Percentiles rank a stretch among this genome's conserved stretches.
These are phyloP conservation scores for Centaurea solstitialis DNA, from an alignment of 129 eudicot genomes.

Conservation along the genomic window DNA sequence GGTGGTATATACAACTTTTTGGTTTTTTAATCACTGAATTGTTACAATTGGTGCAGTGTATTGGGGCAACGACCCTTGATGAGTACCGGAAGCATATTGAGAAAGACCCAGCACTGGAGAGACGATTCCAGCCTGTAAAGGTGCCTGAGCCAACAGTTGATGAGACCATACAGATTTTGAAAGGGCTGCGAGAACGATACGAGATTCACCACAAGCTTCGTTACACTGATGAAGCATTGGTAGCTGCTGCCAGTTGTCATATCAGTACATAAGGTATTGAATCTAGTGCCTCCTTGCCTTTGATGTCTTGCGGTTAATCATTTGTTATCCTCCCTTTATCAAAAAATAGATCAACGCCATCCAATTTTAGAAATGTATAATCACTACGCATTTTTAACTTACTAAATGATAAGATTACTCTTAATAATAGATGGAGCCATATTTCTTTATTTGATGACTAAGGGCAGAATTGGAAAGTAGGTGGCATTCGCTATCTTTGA, in stretches of 20 bases:
- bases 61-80: conserved; percentile 96
- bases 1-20: background rate
- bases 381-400: background rate
- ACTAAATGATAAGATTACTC: background rate
- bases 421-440: background rate
- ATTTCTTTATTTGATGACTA: background rate
- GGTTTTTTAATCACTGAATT: background rate
- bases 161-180: conserved; percentile 80
- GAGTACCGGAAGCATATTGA: conserved; percentile 95
- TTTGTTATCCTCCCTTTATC: background rate
- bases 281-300: background rate
- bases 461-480: background rate
- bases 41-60: conserved; percentile 54
- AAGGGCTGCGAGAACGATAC: conserved; percentile 88
- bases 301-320: background rate
- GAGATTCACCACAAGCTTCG: conserved; percentile 97
- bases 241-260: conserved; percentile 84
- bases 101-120: conserved; percentile 90
- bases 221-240: conserved; percentile 88
- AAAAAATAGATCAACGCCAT: too few relatives aligned
- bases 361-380: background rate
- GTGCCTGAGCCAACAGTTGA: conserved; percentile 97
- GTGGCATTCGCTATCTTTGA: too few relatives aligned
- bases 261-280: conserved; percentile 83
- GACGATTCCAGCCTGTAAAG: conserved; percentile 93